Conservation (phyloP, 2,329 filamentous ascomycete species). For the Aspergillus pseudoterreus region DNA sequence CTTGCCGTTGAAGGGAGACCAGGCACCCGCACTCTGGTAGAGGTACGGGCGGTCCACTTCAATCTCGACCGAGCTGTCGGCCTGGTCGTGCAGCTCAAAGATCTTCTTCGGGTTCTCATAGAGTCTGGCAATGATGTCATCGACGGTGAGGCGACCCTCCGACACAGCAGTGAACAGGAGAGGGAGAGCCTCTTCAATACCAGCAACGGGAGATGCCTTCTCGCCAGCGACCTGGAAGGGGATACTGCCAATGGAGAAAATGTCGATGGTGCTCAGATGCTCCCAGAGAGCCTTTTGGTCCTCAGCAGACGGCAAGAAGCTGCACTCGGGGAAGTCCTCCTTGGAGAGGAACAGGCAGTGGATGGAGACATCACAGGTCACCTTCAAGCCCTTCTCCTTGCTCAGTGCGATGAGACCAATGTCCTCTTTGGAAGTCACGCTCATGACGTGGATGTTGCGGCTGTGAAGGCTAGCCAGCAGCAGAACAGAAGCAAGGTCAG, state of each 20-base stretch:
- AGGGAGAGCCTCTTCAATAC: slow-evolving; percentile 70
- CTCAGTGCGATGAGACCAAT: slow-evolving; percentile 72
- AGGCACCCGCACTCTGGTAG: slow-evolving; percentile 50
- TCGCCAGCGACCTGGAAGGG: slow-evolving; percentile 69
- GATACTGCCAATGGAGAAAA: slow-evolving; percentile 74
- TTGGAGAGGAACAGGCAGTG: slow-evolving; percentile 73
- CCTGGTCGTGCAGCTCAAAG: slow-evolving; percentile 77
- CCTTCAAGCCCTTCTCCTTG: slow-evolving; percentile 76
- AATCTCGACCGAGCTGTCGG: slow-evolving; percentile 68
- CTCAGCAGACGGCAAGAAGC: slow-evolving; percentile 60
- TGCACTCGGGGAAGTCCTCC: slow-evolving; percentile 65
- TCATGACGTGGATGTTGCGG: slow-evolving; percentile 75
- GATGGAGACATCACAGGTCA: slow-evolving; percentile 79
- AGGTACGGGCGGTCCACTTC: slow-evolving; percentile 71
- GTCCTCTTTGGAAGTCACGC: slow-evolving; percentile 76
- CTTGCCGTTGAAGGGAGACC: slow-evolving; percentile 71
- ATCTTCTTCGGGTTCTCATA: slow-evolving; percentile 78
- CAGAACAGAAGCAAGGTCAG: slow-evolving; percentile 75
- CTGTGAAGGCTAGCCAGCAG: slow-evolving; percentile 73
- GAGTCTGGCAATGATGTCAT: slow-evolving; percentile 67
- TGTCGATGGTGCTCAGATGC: slow-evolving; percentile 67
- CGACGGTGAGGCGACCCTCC: slow-evolving; percentile 68
- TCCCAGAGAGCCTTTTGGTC: slow-evolving; percentile 75
- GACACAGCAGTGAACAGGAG: slow-evolving; percentile 71
- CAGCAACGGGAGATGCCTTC: slow-evolving; percentile 57